phyloP scores from a whole-genome alignment of 805 yeast species.

The Metschnikowia lochheadii region DNA sequence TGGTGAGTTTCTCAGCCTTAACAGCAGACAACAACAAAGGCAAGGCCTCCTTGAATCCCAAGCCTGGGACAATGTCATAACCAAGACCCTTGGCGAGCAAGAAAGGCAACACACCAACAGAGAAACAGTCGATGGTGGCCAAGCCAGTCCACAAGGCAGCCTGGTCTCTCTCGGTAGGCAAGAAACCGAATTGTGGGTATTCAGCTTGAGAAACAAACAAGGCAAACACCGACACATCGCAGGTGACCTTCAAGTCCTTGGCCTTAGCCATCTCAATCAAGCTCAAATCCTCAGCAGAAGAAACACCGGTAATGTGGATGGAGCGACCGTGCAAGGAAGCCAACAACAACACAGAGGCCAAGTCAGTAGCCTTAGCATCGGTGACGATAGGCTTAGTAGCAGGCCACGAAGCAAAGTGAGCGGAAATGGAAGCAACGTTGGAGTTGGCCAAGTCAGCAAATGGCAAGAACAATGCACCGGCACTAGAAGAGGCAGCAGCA shows the following conservation, averaged over 20 bases:
- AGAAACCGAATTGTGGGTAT: constrained; percentile 63
- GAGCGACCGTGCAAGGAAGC: constrained; percentile 83
- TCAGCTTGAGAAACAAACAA: constrained; percentile 72
- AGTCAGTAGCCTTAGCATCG: constrained; percentile 86
- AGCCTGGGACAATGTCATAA: constrained; percentile 59
- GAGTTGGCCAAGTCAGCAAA: constrained; percentile 65
- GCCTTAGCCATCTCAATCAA: constrained; percentile 81
- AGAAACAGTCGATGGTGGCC: constrained; percentile 74
- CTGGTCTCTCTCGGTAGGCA: constrained; percentile 82
- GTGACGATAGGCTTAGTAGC: constrained; percentile 77
- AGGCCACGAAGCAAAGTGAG: constrained; percentile 84
- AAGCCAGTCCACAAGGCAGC: constrained; percentile 75
- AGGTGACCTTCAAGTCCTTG: constrained; percentile 77
- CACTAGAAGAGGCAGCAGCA: constrained; percentile 56
- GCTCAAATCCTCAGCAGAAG: constrained; percentile 74
- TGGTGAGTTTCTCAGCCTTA: constrained; percentile 62
- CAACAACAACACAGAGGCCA: constrained; percentile 86
- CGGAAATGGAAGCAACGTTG: constrained; percentile 73
- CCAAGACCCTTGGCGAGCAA: constrained; percentile 64
- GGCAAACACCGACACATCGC: constrained; percentile 81
- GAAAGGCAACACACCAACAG: constrained; percentile 77
- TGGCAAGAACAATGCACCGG: constrained; percentile 79
- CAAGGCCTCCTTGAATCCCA: constrained; percentile 74
- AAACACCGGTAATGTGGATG: constrained; percentile 85
- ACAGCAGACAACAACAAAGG: constrained; percentile 84